phyloP scores from a whole-genome alignment of 75 land plant genomes.

The Pinus albicaulis region DNA sequence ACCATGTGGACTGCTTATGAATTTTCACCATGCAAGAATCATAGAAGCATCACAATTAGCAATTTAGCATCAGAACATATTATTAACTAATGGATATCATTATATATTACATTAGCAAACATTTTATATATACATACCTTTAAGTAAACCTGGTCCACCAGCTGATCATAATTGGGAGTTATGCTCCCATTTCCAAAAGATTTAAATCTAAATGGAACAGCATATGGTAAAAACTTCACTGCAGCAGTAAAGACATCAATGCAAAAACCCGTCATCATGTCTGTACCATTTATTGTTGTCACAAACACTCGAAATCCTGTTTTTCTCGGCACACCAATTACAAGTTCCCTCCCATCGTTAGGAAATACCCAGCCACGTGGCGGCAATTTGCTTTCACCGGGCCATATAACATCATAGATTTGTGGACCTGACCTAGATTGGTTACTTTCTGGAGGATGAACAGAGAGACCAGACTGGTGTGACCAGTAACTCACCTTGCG shows the following conservation, averaged over 20 bases:
- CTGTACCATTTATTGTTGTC: slow-evolving; percentile 19
- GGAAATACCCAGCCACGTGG: slow-evolving; percentile 43
- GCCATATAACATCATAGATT: slow-evolving; percentile 45
- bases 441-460: slow-evolving; percentile 31
- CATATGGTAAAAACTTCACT: slow-evolving; percentile 60
- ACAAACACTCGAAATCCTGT: slow-evolving; percentile 55
- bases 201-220: slow-evolving; percentile 38
- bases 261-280: slow-evolving; percentile 55
- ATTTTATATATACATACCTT: slow-evolving; percentile 9
- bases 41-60: neutral
- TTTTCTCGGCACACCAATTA: slow-evolving; percentile 27
- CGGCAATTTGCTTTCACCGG: slow-evolving; percentile 19
- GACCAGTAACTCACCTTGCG: slow-evolving; percentile 56
- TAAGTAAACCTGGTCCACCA: slow-evolving; percentile 15
- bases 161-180: slow-evolving; percentile 49
- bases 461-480: slow-evolving; percentile 25
- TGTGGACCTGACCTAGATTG: slow-evolving; percentile 28
- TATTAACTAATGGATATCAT: no score
- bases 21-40: slow-evolving; percentile 14
- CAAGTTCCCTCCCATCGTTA: slow-evolving; percentile 9
- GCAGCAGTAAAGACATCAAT: slow-evolving; percentile 76
- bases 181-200: slow-evolving; percentile 50
- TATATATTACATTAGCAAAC: neutral
- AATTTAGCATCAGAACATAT: no score
- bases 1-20: neutral